A percentile compares a stretch with the other conserved stretches of the same genome.
phyloP scores from a whole-genome alignment of 2,329 filamentous ascomycete species.

The Escovopsis sp. region DNA sequence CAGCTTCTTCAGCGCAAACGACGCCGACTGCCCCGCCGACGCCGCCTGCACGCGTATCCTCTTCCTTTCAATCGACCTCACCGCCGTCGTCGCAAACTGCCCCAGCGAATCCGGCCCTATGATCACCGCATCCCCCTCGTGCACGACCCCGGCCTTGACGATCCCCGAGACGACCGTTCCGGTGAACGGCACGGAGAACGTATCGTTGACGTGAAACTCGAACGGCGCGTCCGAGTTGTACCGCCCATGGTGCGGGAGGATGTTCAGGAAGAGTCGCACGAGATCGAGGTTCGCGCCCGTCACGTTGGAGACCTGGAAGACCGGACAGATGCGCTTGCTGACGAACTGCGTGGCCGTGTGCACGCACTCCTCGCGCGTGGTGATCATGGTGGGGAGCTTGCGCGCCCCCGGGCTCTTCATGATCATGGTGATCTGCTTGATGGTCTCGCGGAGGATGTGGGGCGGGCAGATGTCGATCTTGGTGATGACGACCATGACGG shows the following conservation, averaged over 20 bases:
- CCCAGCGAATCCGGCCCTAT: slow-evolving; percentile 84
- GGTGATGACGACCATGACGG: slow-evolving; percentile 93
- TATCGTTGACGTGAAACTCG: slow-evolving; percentile 93
- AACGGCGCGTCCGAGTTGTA: slow-evolving; percentile 81
- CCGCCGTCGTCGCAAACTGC: slow-evolving; percentile 72
- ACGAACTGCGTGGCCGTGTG: slow-evolving; percentile 95
- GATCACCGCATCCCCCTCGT: slow-evolving; percentile 77
- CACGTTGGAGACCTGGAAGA: slow-evolving; percentile 97
- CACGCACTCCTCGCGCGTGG: slow-evolving; percentile 77
- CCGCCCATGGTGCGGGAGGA: slow-evolving; percentile 83
- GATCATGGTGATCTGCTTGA: slow-evolving; percentile 81
- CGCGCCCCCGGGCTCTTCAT: slow-evolving; percentile 84
- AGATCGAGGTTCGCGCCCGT: slow-evolving; percentile 83
- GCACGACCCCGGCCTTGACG: slow-evolving; percentile 73
- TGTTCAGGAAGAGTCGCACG: slow-evolving; percentile 85
- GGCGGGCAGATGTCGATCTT: slow-evolving; percentile 98
- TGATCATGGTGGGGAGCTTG: slow-evolving; percentile 94
- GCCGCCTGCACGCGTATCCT: slow-evolving; percentile 76
- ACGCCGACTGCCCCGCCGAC: slow-evolving; percentile 81
- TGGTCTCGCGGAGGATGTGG: slow-evolving; percentile 85
- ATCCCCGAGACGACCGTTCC: slow-evolving; percentile 94
- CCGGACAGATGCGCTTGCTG: slow-evolving; percentile 84
- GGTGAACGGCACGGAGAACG: slow-evolving; percentile 92
- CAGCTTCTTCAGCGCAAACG: slow-evolving; percentile 77
- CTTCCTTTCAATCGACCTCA: slow-evolving; percentile 90